Conservation (phyloP, 345 rosid genomes). For the Sonneratia caseolaris region DNA sequence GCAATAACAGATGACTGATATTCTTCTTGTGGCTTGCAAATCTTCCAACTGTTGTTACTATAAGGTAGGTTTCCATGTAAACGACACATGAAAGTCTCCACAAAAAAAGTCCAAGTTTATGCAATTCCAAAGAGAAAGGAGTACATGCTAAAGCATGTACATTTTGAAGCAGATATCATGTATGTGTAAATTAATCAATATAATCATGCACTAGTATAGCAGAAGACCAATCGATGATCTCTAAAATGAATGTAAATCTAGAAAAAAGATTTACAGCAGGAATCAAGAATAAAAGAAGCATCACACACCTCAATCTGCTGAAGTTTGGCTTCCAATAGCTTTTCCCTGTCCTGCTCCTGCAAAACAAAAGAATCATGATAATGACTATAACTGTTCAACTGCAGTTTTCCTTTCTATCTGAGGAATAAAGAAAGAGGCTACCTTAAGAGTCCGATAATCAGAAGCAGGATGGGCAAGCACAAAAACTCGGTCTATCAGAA, state of each 20-base stretch:
- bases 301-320: slow-evolving; percentile 79
- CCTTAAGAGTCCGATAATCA: slow-evolving; percentile 54
- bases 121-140: background rate
- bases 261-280: background rate
- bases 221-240: background rate
- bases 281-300: background rate
- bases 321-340: slow-evolving; percentile 79
- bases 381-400: background rate
- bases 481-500: slow-evolving; percentile 84
- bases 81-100: background rate
- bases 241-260: background rate
- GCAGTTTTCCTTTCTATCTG: background rate
- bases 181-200: background rate
- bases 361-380: slow-evolving; percentile 6
- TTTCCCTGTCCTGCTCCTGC: slow-evolving; percentile 80
- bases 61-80: background rate
- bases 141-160: background rate
- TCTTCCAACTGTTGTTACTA: background rate
- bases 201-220: background rate
- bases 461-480: slow-evolving; percentile 76
- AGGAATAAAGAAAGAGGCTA: slow-evolving; percentile 14
- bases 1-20: background rate
- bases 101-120: background rate
- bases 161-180: background rate
- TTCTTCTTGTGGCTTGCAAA: background rate